Evolutionary conservation across 2,329 filamentous ascomycete species (phyloP).

Genomic region (Coniochaeta sp.): DNA sequence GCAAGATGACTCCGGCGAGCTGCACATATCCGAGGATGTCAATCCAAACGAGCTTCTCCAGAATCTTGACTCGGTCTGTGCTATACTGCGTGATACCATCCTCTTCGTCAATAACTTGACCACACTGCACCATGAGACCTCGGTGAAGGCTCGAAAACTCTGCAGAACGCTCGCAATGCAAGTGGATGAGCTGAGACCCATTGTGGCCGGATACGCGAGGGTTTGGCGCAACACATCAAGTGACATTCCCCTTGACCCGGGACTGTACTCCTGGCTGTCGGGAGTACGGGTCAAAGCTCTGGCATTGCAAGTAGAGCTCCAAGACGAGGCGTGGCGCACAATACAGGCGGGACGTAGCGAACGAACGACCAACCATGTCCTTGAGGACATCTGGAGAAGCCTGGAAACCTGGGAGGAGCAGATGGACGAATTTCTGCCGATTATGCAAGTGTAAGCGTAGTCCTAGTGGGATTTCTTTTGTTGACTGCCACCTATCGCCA

Average conservation of each 20-base stretch:
- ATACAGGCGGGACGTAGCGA: background rate
- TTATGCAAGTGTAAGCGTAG: constrained; percentile 8
- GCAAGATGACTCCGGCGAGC: background rate
- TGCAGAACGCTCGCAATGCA: constrained; percentile 2
- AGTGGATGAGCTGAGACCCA: constrained; percentile 5
- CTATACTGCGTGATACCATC: background rate
- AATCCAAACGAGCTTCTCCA: background rate
- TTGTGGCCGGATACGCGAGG: constrained; percentile 5
- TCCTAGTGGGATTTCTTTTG: background rate
- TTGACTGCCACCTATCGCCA: background rate
- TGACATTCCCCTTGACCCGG: constrained; percentile 7
- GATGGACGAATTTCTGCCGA: constrained; percentile 10
- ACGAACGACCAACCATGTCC: background rate
- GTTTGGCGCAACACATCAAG: background rate
- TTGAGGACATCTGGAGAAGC: background rate
- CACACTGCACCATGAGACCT: background rate
- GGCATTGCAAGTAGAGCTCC: constrained; percentile 6
- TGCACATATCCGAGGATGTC: background rate
- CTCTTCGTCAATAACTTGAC: background rate
- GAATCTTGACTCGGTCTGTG: background rate
- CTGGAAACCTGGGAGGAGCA: constrained; percentile 4
- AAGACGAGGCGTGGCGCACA: background rate
- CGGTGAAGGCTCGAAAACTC: background rate
- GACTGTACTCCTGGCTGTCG: constrained; percentile 8
- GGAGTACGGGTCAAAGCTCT: constrained; percentile 6